Percentiles rank a stretch among this genome's conserved stretches.
These are phyloP conservation scores for Rhizophlyctis rosea DNA, from an alignment of 192 early-diverging fungal species.

Conservation along the genomic window DNA sequence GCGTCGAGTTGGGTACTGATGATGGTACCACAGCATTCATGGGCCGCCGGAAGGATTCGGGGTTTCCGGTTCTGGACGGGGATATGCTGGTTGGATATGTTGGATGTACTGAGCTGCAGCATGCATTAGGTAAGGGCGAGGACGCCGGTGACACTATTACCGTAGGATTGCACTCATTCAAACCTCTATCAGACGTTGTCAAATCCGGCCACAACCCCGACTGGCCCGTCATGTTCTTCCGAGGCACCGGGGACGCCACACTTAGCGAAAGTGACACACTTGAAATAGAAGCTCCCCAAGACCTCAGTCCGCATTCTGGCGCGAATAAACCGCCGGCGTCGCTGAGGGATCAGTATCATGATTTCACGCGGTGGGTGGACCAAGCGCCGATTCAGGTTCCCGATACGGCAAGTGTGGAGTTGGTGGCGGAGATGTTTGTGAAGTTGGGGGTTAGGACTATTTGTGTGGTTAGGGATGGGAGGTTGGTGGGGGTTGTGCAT, in stretches of 20 bases:
- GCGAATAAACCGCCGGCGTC: no score
- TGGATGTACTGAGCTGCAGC: slow-evolving; percentile 71
- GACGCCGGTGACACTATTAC: not conserved
- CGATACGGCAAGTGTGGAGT: slow-evolving; percentile 72
- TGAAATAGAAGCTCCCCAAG: not conserved
- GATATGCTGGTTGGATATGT: slow-evolving; percentile 74
- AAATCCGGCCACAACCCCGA: not conserved
- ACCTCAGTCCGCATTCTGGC: no score
- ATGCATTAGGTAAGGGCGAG: slow-evolving; percentile 51
- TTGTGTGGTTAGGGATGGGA: slow-evolving; percentile 69
- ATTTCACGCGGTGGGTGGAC: slow-evolving; percentile 44
- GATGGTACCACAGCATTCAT: not conserved
- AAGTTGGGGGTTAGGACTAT: slow-evolving; percentile 80
- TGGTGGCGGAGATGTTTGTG: slow-evolving; percentile 80
- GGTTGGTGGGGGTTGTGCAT: slow-evolving; percentile 77
- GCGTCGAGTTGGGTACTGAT: not conserved
- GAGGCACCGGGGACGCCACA: not conserved
- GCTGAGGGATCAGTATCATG: slow-evolving; percentile 13
- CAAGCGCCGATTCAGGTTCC: slow-evolving; percentile 77
- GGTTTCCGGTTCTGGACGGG: slow-evolving; percentile 69
- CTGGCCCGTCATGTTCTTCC: slow-evolving; percentile 17
- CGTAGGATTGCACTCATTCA: not conserved
- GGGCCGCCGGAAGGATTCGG: slow-evolving; percentile 50
- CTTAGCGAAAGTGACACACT: slow-evolving; percentile 6
- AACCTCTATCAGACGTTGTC: slow-evolving; percentile 2